Evolutionary conservation across 768 basidiomycete species (phyloP).

Genomic region (Pleurotus cornucopiae): DNA sequence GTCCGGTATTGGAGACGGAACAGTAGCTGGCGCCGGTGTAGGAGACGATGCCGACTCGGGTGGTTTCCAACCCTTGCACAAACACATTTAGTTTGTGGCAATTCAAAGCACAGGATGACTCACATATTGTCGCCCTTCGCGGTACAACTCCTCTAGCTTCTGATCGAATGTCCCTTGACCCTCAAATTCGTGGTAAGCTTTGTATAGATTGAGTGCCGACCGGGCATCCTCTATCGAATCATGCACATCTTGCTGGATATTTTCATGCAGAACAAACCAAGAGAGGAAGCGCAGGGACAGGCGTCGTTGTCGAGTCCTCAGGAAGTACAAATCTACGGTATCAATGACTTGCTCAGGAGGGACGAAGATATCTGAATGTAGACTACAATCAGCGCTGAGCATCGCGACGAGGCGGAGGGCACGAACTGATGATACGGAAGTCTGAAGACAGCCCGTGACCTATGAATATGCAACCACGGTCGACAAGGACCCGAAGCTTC

Average conservation of each 20-base stretch:
- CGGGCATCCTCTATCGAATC: constrained; percentile 98
- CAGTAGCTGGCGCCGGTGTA: neutral
- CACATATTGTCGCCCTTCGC: constrained; percentile 72
- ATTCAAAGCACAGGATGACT: constrained; percentile 18
- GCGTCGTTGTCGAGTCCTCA: constrained; percentile 76
- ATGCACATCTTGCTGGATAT: constrained; percentile 91
- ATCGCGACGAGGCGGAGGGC: neutral
- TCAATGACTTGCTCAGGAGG: constrained; percentile 95
- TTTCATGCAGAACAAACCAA: constrained; percentile 88
- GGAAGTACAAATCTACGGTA: constrained; percentile 94
- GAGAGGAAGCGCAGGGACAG: constrained; percentile 90
- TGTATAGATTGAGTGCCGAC: constrained; percentile 81
- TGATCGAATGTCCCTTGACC: constrained; percentile 76
- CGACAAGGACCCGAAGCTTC: constrained; percentile 89
- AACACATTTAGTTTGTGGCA: neutral
- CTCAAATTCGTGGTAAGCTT: constrained; percentile 75
- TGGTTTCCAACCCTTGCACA: constrained; percentile 4
- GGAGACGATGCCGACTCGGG: neutral
- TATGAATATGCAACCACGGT: constrained; percentile 93
- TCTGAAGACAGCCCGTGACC: constrained; percentile 97
- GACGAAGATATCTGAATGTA: constrained; percentile 79
- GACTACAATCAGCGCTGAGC: neutral
- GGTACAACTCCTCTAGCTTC: constrained; percentile 82
- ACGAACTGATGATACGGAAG: constrained; percentile 95
- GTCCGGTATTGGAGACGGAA: neutral